Percentiles rank a stretch among this genome's conserved stretches.
These are phyloP conservation scores for Sodiomyces alkalinus DNA, from an alignment of 2,329 filamentous ascomycete species.

Conservation along the genomic window DNA sequence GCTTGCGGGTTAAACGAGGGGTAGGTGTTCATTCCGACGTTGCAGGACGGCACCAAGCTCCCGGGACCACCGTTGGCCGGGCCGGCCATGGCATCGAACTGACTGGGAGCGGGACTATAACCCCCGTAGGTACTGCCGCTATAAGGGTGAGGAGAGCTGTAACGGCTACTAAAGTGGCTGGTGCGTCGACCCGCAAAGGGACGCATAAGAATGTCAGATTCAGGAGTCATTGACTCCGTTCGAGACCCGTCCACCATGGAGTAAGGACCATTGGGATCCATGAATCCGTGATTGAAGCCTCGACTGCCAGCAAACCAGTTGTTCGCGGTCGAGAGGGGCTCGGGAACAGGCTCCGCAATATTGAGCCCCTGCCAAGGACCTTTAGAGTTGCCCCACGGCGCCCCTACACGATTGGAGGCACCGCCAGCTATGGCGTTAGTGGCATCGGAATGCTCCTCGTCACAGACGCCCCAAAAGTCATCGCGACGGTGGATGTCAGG, in stretches of 20 bases:
- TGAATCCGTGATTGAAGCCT: slow-evolving; percentile 22
- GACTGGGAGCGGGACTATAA: slow-evolving; percentile 17
- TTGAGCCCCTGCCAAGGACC: slow-evolving; percentile 15
- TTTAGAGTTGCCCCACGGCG: slow-evolving; percentile 40
- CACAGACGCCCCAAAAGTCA: slow-evolving; percentile 34
- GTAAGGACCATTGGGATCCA: slow-evolving; percentile 23
- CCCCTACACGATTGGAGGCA: slow-evolving; percentile 30
- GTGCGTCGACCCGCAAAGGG: slow-evolving; percentile 25
- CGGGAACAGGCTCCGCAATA: slow-evolving; percentile 17
- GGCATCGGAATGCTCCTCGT: slow-evolving; percentile 41
- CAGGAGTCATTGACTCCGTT: slow-evolving; percentile 29
- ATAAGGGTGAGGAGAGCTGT: slow-evolving; percentile 18
- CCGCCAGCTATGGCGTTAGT: slow-evolving; percentile 37
- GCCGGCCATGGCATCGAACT: slow-evolving; percentile 20
- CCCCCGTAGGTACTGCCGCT: slow-evolving; percentile 11
- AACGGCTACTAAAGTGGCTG: slow-evolving; percentile 29
- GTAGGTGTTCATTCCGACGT: slow-evolving; percentile 32
- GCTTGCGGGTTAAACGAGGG: slow-evolving; percentile 38
- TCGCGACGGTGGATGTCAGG: slow-evolving; percentile 16
- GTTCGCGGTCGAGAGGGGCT: slow-evolving; percentile 15
- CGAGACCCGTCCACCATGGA: slow-evolving; percentile 24
- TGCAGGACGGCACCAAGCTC: background rate
- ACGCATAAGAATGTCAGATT: slow-evolving; percentile 31
- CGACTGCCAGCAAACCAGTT: slow-evolving; percentile 30
- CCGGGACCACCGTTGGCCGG: no score